These are phyloP conservation scores for Wilhelminamyces savonicus DNA, from an alignment of 805 yeast genomes.

Conservation along the genomic window DNA sequence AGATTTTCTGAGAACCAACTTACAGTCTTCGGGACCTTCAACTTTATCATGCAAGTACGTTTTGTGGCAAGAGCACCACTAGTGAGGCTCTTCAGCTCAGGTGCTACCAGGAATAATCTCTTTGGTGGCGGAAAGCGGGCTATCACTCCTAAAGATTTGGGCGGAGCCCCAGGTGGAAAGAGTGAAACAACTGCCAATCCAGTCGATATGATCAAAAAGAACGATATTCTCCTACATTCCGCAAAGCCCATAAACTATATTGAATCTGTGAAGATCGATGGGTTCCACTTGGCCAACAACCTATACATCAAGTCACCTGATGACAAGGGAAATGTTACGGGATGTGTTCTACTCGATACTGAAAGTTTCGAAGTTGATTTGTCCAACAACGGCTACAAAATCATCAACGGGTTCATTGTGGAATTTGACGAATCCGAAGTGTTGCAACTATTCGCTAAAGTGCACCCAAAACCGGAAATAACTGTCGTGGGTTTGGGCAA, in stretches of 20 bases:
- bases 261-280: constrained; percentile 42
- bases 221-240: constrained; percentile 37
- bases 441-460: constrained; percentile 42
- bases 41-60: background rate
- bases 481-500: constrained; percentile 67
- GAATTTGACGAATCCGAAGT: constrained; percentile 39
- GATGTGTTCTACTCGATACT: constrained; percentile 45
- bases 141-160: constrained; percentile 1
- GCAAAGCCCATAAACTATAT: constrained; percentile 38
- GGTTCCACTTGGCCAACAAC: constrained; percentile 54
- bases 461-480: constrained; percentile 75
- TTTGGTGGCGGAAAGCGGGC: constrained; percentile 3
- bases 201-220: constrained; percentile 36
- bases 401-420: constrained; percentile 45
- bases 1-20: background rate
- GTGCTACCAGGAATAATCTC: constrained; percentile 3
- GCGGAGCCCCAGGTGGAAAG: constrained; percentile 29
- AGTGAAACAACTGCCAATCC: constrained; percentile 36
- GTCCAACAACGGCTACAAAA: constrained; percentile 37
- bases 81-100: background rate
- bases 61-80: background rate
- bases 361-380: constrained; percentile 60
- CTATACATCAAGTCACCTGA: constrained; percentile 40
- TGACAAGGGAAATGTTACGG: constrained; percentile 32
- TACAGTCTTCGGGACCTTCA: background rate